A percentile compares a stretch with the other conserved stretches of the same genome.
Conservation (phyloP, 1,284 basidiomycete genomes). For the Schizophyllum amplum region DNA sequence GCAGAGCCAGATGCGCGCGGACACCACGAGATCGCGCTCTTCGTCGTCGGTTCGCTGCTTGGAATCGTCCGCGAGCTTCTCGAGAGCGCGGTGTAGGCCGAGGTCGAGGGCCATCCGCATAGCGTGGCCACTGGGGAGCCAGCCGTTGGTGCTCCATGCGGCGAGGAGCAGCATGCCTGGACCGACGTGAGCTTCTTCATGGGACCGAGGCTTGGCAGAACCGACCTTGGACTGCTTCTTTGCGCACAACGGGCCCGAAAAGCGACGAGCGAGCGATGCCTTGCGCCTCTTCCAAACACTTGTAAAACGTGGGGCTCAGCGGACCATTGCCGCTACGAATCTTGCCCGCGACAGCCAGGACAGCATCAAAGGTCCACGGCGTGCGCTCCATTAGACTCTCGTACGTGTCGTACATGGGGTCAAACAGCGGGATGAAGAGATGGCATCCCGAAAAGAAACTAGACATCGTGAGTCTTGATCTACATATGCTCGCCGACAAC, state of each 20-base stretch:
- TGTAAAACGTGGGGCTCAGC: slow-evolving; percentile 79
- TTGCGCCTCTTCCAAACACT: slow-evolving; percentile 88
- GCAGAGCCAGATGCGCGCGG: slow-evolving; percentile 89
- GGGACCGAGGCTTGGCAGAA: slow-evolving; percentile 13
- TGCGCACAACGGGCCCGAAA: slow-evolving; percentile 86
- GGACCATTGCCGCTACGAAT: slow-evolving; percentile 86
- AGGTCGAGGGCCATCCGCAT: slow-evolving; percentile 93
- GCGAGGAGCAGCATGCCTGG: slow-evolving; percentile 84
- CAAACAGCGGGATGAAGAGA: slow-evolving; percentile 90
- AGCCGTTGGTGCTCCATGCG: slow-evolving; percentile 90
- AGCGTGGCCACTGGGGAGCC: slow-evolving; percentile 88
- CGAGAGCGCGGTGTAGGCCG: slow-evolving; percentile 82
- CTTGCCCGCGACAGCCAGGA: slow-evolving; percentile 86
- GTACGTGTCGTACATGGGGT: slow-evolving; percentile 85
- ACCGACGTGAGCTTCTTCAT: slow-evolving; percentile 8
- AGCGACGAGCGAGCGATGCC: slow-evolving; percentile 88
- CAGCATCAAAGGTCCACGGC: slow-evolving; percentile 88
- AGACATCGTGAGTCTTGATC: slow-evolving; percentile 26
- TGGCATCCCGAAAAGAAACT: slow-evolving; percentile 95
- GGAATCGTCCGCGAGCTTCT: slow-evolving; percentile 76
- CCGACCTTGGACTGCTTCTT: slow-evolving; percentile 87
- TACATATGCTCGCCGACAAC: slow-evolving; percentile 17
- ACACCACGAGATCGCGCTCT: slow-evolving; percentile 83
- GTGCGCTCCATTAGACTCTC: slow-evolving; percentile 84
- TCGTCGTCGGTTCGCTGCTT: slow-evolving; percentile 66